phyloP scores from a whole-genome alignment of 169 alveolate species.

The Cryptosporidium bovis region DNA sequence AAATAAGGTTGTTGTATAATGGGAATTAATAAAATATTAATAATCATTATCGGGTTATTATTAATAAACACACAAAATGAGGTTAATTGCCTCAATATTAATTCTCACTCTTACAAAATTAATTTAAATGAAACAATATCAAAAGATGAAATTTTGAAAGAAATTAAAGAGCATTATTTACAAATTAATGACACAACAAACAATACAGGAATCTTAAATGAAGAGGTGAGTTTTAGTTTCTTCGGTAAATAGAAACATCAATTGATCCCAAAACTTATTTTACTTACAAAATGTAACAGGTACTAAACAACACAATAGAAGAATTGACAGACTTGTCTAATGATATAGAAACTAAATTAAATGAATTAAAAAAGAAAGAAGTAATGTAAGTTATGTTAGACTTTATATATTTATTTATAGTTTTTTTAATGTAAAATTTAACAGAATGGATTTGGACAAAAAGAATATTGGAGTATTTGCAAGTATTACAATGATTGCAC shows the following conservation, averaged over 20 bases:
- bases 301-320: constrained; percentile 56
- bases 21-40: no score
- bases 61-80: no score
- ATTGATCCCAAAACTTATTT: neutral
- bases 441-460: constrained; percentile 67
- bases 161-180: constrained; percentile 33
- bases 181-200: neutral
- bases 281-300: constrained; percentile 1
- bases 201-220: constrained; percentile 21
- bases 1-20: no score
- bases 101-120: neutral
- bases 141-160: constrained; percentile 3
- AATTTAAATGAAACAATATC: constrained; percentile 17
- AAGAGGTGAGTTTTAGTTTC: constrained; percentile 33
- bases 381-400: constrained; percentile 39
- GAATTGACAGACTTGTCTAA: constrained; percentile 64
- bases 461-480: constrained; percentile 69
- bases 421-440: neutral
- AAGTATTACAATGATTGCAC: constrained; percentile 71
- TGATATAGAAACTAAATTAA: constrained; percentile 53
- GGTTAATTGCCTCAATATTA: no score
- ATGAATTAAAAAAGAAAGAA: constrained; percentile 63
- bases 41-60: no score
- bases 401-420: neutral
- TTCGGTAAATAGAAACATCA: neutral